phyloP scores from a whole-genome alignment of 176 grass and related monocot genomes.

The Ensete glaucum region DNA sequence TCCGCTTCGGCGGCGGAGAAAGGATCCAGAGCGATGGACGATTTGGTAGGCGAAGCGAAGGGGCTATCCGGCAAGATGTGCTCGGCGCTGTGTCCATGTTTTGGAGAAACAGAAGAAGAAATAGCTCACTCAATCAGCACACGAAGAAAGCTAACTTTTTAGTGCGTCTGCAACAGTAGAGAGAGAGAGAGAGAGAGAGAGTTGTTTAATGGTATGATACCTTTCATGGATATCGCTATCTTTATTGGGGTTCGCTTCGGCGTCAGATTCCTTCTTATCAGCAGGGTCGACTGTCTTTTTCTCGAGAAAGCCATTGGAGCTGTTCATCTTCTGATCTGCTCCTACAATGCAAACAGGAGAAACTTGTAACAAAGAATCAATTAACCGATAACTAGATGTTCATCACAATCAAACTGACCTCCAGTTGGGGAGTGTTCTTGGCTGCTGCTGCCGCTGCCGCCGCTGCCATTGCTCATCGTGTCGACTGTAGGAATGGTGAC shows the following conservation, averaged over 20 bases:
- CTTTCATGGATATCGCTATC: slow-evolving; percentile 6
- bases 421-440: background rate
- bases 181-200: background rate
- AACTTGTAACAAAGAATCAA: background rate
- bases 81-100: slow-evolving; percentile 17
- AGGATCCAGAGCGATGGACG: slow-evolving; percentile 9
- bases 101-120: background rate
- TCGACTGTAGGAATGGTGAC: background rate
- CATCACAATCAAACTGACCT: background rate
- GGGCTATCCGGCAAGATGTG: slow-evolving; percentile 75
- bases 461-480: background rate
- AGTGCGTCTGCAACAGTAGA: background rate
- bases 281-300: background rate
- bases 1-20: background rate
- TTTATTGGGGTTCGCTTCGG: background rate
- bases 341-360: background rate
- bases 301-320: background rate
- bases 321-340: background rate
- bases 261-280: slow-evolving; percentile 5
- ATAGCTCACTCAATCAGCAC: background rate
- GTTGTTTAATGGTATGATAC: background rate
- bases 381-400: background rate
- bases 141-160: background rate
- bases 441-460: slow-evolving; percentile 1
- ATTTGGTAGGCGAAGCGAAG: slow-evolving; percentile 62